Conservation (phyloP, 345 rosid genomes). For the Linum lewisii region DNA sequence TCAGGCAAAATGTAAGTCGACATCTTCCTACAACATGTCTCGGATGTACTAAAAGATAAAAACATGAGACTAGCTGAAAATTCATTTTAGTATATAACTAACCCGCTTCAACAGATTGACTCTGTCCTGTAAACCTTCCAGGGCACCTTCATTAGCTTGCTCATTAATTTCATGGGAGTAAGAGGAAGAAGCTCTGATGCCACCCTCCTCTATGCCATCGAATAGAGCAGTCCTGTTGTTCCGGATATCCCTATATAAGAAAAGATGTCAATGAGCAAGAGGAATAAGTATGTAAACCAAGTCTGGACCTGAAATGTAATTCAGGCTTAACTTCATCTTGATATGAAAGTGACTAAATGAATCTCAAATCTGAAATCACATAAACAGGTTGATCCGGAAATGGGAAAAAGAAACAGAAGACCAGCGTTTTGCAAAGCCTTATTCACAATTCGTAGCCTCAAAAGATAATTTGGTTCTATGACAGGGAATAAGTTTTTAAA, state of each 20-base stretch:
- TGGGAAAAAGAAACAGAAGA: not conserved
- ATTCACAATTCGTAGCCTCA: not conserved
- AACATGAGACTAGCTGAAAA: too few species aligned
- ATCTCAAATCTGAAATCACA: not conserved
- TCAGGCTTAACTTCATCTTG: not conserved
- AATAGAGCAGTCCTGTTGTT: conserved; percentile 61
- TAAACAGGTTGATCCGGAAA: not conserved
- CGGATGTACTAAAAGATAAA: not conserved
- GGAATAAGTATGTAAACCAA: too few species aligned
- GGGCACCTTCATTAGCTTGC: conserved; percentile 84
- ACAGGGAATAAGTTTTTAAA: not conserved
- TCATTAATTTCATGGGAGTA: conserved; percentile 87
- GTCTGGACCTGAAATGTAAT: not conserved
- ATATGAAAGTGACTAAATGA: not conserved
- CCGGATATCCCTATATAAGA: conserved; percentile 55
- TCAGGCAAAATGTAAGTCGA: not conserved
- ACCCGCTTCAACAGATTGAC: conserved; percentile 80
- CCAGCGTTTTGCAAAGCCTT: not conserved
- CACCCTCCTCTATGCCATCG: conserved; percentile 95
- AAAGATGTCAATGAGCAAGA: not conserved
- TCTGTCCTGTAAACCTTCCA: conserved; percentile 93
- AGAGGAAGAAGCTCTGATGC: conserved; percentile 76
- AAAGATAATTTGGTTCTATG: not conserved
- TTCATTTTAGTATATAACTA: conserved; percentile 17
- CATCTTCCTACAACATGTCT: not conserved